Conservation (phyloP, 2,329 filamentous ascomycete genomes). For the Diaporthe amygdali region DNA sequence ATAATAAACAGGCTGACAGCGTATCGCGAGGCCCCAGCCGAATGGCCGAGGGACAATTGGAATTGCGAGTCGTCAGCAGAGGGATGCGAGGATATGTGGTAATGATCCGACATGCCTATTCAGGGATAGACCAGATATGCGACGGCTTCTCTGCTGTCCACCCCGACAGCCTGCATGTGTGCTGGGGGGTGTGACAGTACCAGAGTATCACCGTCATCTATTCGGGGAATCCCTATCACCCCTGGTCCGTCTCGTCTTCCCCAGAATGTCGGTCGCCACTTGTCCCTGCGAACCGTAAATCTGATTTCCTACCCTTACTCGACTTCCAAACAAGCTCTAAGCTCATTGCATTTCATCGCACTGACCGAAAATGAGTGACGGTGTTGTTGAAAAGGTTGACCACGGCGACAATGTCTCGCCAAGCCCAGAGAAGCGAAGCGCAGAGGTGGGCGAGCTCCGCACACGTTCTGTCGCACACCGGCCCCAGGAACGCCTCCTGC, state of each 20-base stretch:
- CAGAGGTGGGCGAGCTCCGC: constrained; percentile 8
- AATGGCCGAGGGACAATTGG: neutral
- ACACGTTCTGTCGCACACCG: neutral
- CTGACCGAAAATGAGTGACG: neutral
- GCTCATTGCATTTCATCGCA: no score
- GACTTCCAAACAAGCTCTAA: neutral
- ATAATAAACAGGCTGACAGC: neutral
- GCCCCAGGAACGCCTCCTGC: constrained; percentile 21
- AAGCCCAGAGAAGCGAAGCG: neutral
- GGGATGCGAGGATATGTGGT: neutral
- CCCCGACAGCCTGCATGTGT: neutral
- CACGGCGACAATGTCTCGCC: neutral
- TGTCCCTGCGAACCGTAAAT: neutral
- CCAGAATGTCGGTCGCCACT: neutral
- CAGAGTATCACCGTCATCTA: constrained; percentile 6
- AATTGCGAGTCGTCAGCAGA: neutral
- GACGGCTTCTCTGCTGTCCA: neutral
- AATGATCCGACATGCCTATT: neutral
- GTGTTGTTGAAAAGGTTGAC: neutral
- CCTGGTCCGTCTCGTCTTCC: neutral
- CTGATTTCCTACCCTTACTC: no score
- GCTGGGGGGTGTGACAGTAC: neutral
- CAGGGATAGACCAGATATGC: neutral
- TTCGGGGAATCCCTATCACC: neutral
- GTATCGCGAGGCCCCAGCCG: neutral